Percentiles rank a stretch among this genome's conserved stretches.
These are phyloP conservation scores for Boletellus ananas DNA, from an alignment of 768 basidiomycete genomes.

Conservation along the genomic window DNA sequence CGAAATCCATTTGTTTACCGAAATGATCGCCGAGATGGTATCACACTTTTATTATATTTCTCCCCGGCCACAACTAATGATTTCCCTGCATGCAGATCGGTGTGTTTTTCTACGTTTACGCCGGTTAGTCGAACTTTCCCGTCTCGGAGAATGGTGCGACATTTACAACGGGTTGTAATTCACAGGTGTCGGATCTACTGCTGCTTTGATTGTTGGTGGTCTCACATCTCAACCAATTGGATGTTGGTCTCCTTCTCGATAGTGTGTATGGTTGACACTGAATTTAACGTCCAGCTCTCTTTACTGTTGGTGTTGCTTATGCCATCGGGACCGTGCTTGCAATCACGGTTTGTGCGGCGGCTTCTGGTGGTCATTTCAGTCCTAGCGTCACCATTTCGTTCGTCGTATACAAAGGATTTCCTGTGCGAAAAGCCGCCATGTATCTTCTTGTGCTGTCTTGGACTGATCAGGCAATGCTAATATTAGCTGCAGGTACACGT, in stretches of 20 bases:
- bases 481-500: conserved; percentile 49
- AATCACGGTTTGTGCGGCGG: conserved; percentile 44
- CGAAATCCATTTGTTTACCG: conserved; percentile 49
- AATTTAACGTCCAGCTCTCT: conserved; percentile 37
- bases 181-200: conserved; percentile 53
- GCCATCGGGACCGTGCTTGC: conserved; percentile 59
- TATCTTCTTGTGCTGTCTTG: conserved; percentile 25
- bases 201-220: conserved; percentile 47
- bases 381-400: conserved; percentile 58
- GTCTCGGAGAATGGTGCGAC: background rate
- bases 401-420: conserved; percentile 53
- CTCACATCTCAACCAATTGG: conserved; percentile 42
- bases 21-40: conserved; percentile 62
- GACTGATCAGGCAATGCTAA: conserved; percentile 8
- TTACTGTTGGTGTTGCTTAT: conserved; percentile 58
- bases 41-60: conserved; percentile 2
- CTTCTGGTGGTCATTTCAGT: conserved; percentile 64
- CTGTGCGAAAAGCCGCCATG: conserved; percentile 48
- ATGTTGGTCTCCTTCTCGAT: conserved; percentile 38
- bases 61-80: background rate
- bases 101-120: conserved; percentile 57
- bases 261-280: background rate
- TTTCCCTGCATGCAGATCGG: conserved; percentile 40
- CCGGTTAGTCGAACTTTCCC: conserved; percentile 32
- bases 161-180: background rate